phyloP scores from a whole-genome alignment of 176 grass and related monocot genomes.

The Neostapfia colusana region DNA sequence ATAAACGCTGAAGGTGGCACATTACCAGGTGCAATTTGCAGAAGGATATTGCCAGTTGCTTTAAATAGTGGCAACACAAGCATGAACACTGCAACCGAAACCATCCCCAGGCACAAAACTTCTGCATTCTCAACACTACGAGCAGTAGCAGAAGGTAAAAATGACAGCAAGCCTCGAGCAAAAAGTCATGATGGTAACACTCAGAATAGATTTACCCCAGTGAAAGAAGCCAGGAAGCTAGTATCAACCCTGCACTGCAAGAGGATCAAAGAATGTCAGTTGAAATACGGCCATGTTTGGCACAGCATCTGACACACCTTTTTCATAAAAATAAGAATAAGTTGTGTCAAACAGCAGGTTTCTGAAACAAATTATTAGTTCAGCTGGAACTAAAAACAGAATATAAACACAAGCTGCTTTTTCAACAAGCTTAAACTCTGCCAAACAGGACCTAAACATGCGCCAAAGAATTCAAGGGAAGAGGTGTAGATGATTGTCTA shows the following conservation, averaged over 20 bases:
- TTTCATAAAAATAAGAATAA: too few relatives aligned
- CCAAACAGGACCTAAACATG: neutral
- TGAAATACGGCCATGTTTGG: neutral
- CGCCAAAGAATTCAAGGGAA: neutral
- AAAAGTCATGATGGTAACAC: neutral
- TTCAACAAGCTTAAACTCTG: too few relatives aligned
- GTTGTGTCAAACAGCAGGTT: too few relatives aligned
- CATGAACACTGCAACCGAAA: constrained; percentile 92
- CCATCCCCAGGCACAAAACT: constrained; percentile 83
- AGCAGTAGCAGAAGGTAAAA: constrained; percentile 18
- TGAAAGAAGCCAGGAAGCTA: constrained; percentile 95
- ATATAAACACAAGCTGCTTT: too few relatives aligned
- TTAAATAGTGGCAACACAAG: constrained; percentile 93
- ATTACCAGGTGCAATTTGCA: constrained; percentile 87
- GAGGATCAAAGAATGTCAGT: constrained; percentile 21
- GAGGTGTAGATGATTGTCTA: neutral
- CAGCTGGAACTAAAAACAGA: too few relatives aligned
- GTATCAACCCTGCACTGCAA: constrained; percentile 95
- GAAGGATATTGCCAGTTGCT: constrained; percentile 70
- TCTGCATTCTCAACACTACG: constrained; percentile 92
- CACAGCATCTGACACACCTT: too few relatives aligned
- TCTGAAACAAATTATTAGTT: too few relatives aligned
- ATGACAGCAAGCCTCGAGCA: constrained; percentile 2
- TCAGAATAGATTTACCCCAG: constrained; percentile 61
- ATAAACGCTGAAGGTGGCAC: constrained; percentile 76